Base-by-base conservation (phyloP, 1,139 yeast species). In the Scheffersomyces parashehatae region DNA sequence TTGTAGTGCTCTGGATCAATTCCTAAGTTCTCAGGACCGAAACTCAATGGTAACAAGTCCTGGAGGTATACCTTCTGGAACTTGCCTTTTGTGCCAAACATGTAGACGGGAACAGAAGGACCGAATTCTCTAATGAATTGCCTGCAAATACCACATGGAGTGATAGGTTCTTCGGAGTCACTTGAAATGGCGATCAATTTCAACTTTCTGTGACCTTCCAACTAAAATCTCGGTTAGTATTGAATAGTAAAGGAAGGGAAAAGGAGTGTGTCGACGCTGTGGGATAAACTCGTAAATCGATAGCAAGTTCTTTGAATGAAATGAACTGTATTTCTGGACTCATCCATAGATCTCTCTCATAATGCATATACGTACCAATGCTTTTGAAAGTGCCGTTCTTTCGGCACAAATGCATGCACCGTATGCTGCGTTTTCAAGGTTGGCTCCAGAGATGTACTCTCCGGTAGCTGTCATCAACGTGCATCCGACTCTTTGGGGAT, bases 91-190 rank as follows among this genome's bases (percentile, higher is more conserved):
- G 59, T 62, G 41, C 78, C 75, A 54, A 81, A 83, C 90, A 88
- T 83, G 53, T 75, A 76, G 2, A 88, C 62, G 0, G 84, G 83
- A 16, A 81, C 59, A 3, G 73, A 64, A 3, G 60, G 59, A 1
- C 74, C 78, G 62, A 89, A 90, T 62, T 90, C 97, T 29, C 96
- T 71, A 32, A 90, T 81, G 47, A 87, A 79, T 62, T 93, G 99
- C 45, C 99, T 75, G 58, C 99, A 93, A 36, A 93, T 85, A 3
- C 99, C 99, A 63, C 99, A 93, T 0, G 99, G 99, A 8, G 91
- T 75, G 13, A 88, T 83, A 24, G 83, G 75, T 10, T 74, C 75
- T 0, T 67, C 68, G 20, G 79, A 62, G 56, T 87, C 93, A 29
- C 89, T 78, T 4, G 88, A 71, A 24, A 89, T 83, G 2, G 90